These are phyloP conservation scores for Xylariaceae sp. DNA, from an alignment of 2,329 filamentous ascomycete genomes.

Conservation along the genomic window DNA sequence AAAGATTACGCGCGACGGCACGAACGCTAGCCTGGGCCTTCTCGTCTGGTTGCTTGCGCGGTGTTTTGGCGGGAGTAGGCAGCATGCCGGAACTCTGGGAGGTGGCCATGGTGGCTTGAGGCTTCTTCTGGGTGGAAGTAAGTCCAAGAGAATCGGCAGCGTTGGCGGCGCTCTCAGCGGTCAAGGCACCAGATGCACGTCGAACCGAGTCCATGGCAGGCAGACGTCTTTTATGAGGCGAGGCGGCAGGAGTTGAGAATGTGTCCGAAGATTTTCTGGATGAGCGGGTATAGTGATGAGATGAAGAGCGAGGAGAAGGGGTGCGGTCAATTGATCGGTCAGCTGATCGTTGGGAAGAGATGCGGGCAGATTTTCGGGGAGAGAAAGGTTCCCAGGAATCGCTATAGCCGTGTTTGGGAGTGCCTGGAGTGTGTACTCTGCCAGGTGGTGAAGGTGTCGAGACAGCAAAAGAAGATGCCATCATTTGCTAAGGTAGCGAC, in stretches of 20 bases:
- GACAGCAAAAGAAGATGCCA: constrained; percentile 43
- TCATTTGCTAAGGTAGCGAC: constrained; percentile 27
- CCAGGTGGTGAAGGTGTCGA: constrained; percentile 64
- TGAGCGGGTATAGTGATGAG: constrained; percentile 33
- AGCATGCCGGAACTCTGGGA: constrained; percentile 59
- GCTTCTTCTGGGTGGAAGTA: constrained; percentile 32
- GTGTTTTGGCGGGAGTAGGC: constrained; percentile 79
- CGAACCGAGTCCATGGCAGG: constrained; percentile 51
- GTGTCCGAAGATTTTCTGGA: constrained; percentile 35
- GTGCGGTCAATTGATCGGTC: constrained; percentile 55
- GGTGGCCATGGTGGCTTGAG: constrained; percentile 32
- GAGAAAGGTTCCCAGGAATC: constrained; percentile 75
- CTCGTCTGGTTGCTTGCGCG: constrained; percentile 61
- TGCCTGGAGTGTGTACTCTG: constrained; percentile 65
- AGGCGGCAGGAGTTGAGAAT: constrained; percentile 48
- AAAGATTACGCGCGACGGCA: constrained; percentile 63
- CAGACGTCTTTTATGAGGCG: constrained; percentile 55
- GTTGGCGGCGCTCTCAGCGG: constrained; percentile 46
- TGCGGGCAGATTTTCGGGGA: constrained; percentile 68
- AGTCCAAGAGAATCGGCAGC: constrained; percentile 48
- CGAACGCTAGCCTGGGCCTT: constrained; percentile 55
- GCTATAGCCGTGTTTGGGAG: constrained; percentile 67
- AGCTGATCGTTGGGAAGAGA: constrained; percentile 57
- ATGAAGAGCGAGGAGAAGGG: constrained; percentile 51
- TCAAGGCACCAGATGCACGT: constrained; percentile 50